Conservation (phyloP, 2,329 filamentous ascomycete species). For the Aotearoamyces nothofagi region DNA sequence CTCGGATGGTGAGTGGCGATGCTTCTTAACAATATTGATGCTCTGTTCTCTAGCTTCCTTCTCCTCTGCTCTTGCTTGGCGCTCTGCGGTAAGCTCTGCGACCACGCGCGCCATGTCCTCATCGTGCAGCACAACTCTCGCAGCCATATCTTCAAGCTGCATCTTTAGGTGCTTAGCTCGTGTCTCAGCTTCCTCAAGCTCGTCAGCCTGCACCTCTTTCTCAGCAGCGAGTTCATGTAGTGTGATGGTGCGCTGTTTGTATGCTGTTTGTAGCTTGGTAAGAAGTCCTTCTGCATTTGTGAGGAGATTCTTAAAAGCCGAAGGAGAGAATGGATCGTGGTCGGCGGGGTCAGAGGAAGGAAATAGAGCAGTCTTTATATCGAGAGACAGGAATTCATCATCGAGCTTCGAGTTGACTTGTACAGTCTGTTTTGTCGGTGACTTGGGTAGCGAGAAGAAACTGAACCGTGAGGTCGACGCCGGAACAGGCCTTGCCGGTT, state of each 20-base stretch:
- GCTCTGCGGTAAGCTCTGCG: slow-evolving; percentile 35
- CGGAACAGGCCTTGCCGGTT: slow-evolving; percentile 3
- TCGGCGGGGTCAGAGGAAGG: slow-evolving; percentile 26
- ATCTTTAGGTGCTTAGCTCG: slow-evolving; percentile 37
- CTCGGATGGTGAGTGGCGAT: slow-evolving; percentile 16
- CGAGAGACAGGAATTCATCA: slow-evolving; percentile 39
- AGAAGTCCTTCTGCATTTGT: slow-evolving; percentile 39
- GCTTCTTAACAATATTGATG: slow-evolving; percentile 12
- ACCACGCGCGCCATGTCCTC: slow-evolving; percentile 31
- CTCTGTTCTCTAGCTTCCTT: slow-evolving; percentile 15
- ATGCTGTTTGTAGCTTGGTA: slow-evolving; percentile 40
- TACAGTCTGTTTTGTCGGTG: slow-evolving; percentile 8
- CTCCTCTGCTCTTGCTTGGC: slow-evolving; percentile 20
- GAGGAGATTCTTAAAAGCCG: slow-evolving; percentile 45
- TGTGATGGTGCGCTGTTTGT: slow-evolving; percentile 34
- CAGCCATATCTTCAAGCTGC: slow-evolving; percentile 44
- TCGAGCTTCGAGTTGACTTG: slow-evolving; percentile 17
- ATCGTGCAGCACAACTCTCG: slow-evolving; percentile 37
- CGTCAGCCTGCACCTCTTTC: slow-evolving; percentile 35
- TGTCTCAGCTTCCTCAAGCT: slow-evolving; percentile 38
- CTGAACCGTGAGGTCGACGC: slow-evolving; percentile 8
- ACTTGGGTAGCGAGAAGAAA: slow-evolving; percentile 14
- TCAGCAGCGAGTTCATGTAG: slow-evolving; percentile 36
- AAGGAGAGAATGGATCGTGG: slow-evolving; percentile 38
- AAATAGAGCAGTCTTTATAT: slow-evolving; percentile 39